Conservation (phyloP, 176 grass and related monocot species). For the Eremochloa ophiuroides region DNA sequence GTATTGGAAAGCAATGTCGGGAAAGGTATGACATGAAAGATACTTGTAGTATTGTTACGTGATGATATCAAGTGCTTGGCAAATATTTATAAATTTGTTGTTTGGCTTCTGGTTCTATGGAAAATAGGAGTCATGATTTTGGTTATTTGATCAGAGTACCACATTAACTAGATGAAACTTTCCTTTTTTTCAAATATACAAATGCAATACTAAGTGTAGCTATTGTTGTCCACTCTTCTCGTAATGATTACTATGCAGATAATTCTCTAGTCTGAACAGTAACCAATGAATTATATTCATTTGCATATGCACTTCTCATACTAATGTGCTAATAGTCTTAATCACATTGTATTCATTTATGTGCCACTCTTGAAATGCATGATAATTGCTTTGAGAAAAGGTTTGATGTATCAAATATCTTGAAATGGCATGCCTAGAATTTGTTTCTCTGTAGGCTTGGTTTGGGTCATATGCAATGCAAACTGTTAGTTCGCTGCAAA, state of each 20-base stretch:
- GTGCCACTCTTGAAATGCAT: background rate
- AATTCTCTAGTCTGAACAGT: background rate
- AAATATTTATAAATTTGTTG: background rate
- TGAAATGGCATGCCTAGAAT: constrained; percentile 6
- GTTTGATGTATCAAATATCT: background rate
- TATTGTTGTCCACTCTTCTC: background rate
- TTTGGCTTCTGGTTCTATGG: background rate
- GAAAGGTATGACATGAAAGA: constrained; percentile 63
- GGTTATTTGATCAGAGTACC: background rate
- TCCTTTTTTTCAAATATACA: background rate
- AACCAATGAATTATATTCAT: background rate
- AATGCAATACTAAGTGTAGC: background rate
- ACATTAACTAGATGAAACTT: background rate
- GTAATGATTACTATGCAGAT: background rate
- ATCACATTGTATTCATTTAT: background rate
- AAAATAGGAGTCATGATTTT: constrained; percentile 4
- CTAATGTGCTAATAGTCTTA: background rate
- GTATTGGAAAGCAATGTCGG: constrained; percentile 91
- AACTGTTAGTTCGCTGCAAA: background rate
- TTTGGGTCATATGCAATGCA: background rate
- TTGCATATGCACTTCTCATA: background rate
- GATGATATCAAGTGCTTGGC: background rate
- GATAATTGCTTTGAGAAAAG: background rate
- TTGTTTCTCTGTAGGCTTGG: background rate
- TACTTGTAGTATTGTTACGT: background rate